Conservation (phyloP, 805 yeast species). For the Starmerella geochares region DNA sequence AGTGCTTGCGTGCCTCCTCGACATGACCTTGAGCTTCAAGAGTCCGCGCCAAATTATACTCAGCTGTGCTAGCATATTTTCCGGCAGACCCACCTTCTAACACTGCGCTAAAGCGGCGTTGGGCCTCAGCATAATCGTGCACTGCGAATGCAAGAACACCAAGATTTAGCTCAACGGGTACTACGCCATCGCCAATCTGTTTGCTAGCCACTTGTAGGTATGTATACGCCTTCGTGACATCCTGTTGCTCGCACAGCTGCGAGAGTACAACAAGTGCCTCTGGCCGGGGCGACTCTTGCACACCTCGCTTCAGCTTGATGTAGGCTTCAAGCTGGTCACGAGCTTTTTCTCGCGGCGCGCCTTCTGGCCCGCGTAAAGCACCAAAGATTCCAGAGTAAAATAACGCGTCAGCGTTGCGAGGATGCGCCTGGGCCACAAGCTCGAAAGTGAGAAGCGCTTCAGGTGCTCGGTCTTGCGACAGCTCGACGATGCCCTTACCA, state of each 20-base stretch:
- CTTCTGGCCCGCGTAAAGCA: constrained; percentile 35
- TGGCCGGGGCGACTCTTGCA: constrained; percentile 46
- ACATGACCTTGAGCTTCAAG: constrained; percentile 41
- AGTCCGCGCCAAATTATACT: constrained; percentile 70
- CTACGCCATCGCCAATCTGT: constrained; percentile 32
- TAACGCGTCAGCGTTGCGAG: constrained; percentile 62
- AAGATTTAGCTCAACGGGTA: constrained; percentile 56
- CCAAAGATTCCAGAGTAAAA: constrained; percentile 47
- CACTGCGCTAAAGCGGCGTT: constrained; percentile 17
- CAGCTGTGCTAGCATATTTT: constrained; percentile 35
- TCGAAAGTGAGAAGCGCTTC: constrained; percentile 85
- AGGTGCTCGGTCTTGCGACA: constrained; percentile 56
- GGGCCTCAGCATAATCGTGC: constrained; percentile 50
- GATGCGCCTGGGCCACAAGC: constrained; percentile 51
- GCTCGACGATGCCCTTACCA: constrained; percentile 80
- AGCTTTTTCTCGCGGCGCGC: constrained; percentile 37
- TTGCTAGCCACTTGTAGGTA: constrained; percentile 54
- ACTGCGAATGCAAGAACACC: constrained; percentile 72
- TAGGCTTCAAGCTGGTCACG: constrained; percentile 60
- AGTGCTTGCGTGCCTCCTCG: constrained; percentile 36
- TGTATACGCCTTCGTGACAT: constrained; percentile 48
- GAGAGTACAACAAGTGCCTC: constrained; percentile 64
- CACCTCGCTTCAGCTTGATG: constrained; percentile 44
- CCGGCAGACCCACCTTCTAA: constrained; percentile 39
- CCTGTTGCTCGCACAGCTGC: constrained; percentile 49